These are phyloP conservation scores for Nicotiana tomentosiformis DNA, from an alignment of 257 asterid species.

Conservation along the genomic window DNA sequence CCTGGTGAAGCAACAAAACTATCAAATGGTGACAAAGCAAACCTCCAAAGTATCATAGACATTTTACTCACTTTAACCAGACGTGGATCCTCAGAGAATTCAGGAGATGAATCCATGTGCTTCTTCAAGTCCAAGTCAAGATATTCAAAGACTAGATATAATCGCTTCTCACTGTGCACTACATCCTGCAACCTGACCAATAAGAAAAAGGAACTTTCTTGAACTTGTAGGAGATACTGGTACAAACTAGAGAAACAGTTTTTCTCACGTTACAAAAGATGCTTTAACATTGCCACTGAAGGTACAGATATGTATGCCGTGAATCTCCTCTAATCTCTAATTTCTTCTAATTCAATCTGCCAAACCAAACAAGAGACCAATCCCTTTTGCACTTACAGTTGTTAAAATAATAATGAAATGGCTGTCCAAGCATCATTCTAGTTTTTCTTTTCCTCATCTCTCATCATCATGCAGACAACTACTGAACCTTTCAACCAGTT, in stretches of 20 bases:
- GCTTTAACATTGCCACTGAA: background rate
- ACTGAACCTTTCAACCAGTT: background rate
- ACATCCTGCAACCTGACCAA: constrained; percentile 88
- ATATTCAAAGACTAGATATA: constrained; percentile 91
- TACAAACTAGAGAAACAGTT: background rate
- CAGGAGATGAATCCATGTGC: constrained; percentile 96
- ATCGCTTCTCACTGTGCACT: constrained; percentile 88
- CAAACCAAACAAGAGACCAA: background rate
- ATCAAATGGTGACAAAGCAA: background rate
- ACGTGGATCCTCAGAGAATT: constrained; percentile 76
- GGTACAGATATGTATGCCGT: background rate
- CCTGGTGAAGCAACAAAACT: background rate
- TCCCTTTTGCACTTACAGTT: background rate
- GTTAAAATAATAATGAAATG: background rate
- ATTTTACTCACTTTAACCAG: constrained; percentile 61
- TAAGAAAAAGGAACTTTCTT: background rate
- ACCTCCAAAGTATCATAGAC: constrained; percentile 16
- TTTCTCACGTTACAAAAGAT: background rate
- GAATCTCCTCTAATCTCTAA: background rate
- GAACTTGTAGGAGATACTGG: background rate
- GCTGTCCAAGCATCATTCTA: background rate
- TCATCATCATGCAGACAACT: background rate
- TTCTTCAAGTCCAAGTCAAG: constrained; percentile 97
- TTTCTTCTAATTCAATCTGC: background rate
- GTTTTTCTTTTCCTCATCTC: background rate